A percentile compares a stretch with the other conserved stretches of the same genome.
phyloP scores from a whole-genome alignment of 495 filamentous ascomycete genomes.

The Penicillium cinerascens region DNA sequence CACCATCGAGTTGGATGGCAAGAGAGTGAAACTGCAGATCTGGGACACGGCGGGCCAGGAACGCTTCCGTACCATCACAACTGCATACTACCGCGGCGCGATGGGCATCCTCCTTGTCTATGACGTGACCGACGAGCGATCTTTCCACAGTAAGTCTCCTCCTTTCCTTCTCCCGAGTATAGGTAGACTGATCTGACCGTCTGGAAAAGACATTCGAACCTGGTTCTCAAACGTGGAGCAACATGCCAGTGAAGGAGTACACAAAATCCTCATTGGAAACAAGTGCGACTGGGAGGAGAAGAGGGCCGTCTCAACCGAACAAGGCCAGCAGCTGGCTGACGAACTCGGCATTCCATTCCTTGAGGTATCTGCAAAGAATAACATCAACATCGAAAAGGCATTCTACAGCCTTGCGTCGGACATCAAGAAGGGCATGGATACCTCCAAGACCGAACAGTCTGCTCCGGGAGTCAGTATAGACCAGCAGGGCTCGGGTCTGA shows the following conservation, averaged over 20 bases:
- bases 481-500: constrained; percentile 53
- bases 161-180: background rate
- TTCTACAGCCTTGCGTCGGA: constrained; percentile 94
- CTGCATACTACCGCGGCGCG: constrained; percentile 95
- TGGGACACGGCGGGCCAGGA: constrained; percentile 99
- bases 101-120: constrained; percentile 99
- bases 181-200: constrained; percentile 7
- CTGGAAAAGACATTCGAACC: constrained; percentile 80
- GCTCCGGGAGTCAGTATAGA: constrained; percentile 68
- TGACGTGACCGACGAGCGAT: constrained; percentile 95
- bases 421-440: constrained; percentile 86
- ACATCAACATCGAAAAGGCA: constrained; percentile 99
- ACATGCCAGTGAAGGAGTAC: constrained; percentile 97
- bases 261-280: constrained; percentile 99
- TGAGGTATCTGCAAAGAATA: constrained; percentile 96
- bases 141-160: constrained; percentile 83
- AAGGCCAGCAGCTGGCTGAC: constrained; percentile 87
- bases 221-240: constrained; percentile 99
- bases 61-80: constrained; percentile 97
- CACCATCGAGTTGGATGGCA: constrained; percentile 96
- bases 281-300: constrained; percentile 99
- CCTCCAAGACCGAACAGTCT: constrained; percentile 71
- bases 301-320: constrained; percentile 85
- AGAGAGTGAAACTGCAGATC: constrained; percentile 97
- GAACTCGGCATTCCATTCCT: constrained; percentile 98